Percentiles rank a stretch among this genome's conserved stretches.
Conservation (phyloP, 352 stramenopile species). For the Blastocystis sp. region DNA sequence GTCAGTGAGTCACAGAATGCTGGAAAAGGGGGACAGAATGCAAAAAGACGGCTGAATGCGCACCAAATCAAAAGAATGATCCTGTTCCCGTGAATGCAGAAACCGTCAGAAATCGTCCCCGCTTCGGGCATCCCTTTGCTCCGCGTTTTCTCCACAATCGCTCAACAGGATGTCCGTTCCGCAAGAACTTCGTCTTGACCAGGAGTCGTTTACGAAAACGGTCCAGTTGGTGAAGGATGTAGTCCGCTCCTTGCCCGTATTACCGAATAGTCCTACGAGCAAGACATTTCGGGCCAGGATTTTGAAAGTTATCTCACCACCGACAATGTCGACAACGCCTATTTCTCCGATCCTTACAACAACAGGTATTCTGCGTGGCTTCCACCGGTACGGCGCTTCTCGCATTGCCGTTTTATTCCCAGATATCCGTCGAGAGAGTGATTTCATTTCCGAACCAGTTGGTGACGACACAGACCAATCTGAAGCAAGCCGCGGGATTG, state of each 20-base stretch:
- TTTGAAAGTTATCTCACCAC: constrained; percentile 47
- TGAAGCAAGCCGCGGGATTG: constrained; percentile 13
- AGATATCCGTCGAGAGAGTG: constrained; percentile 37
- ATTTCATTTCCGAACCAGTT: constrained; percentile 32
- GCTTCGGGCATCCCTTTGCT: neutral
- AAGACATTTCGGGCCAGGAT: constrained; percentile 58
- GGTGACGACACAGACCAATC: constrained; percentile 19
- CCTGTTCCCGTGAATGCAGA: no score
- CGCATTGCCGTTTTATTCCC: neutral
- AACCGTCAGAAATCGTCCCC: neutral
- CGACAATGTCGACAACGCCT: constrained; percentile 18
- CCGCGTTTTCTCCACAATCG: constrained; percentile 46
- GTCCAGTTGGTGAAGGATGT: constrained; percentile 60
- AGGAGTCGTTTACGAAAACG: constrained; percentile 32
- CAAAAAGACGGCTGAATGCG: no score
- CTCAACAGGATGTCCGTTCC: constrained; percentile 34
- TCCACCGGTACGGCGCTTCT: neutral
- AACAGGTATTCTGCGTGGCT: constrained; percentile 64
- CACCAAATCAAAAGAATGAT: no score
- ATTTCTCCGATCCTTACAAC: constrained; percentile 64
- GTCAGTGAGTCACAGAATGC: no score
- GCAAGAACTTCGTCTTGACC: constrained; percentile 56
- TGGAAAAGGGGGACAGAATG: no score
- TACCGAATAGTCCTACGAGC: constrained; percentile 41
- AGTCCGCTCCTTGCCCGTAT: neutral